Evolutionary conservation across 345 rosid genomes (phyloP).

Genomic region (Citrus cavaleriei): DNA sequence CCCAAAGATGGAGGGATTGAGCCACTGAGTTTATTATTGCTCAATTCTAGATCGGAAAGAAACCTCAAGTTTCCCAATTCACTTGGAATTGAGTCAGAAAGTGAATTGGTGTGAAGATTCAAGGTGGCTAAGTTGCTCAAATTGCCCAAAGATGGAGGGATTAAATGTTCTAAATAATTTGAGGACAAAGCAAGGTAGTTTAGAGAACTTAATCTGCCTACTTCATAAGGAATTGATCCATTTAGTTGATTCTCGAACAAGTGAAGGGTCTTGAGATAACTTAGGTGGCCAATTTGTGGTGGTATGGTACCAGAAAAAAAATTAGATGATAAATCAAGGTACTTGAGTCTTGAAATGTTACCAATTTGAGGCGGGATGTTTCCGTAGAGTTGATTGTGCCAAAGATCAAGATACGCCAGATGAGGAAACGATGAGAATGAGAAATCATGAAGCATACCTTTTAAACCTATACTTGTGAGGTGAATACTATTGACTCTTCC

Average conservation of each 20-base stretch:
- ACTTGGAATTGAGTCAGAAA: too few relatives aligned
- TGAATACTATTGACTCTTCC: not conserved
- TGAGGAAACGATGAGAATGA: too few relatives aligned
- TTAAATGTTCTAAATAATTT: slow-evolving; percentile 14
- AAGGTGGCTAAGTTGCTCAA: too few relatives aligned
- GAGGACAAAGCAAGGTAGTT: not conserved
- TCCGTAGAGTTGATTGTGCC: not conserved
- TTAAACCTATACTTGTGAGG: too few relatives aligned
- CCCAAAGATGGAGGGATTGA: too few relatives aligned
- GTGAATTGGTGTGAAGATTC: fast-evolving
- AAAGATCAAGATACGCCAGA: too few relatives aligned
- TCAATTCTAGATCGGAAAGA: fast-evolving
- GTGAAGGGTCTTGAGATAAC: slow-evolving; percentile 4
- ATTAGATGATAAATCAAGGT: not conserved
- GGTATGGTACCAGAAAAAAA: slow-evolving; percentile 5
- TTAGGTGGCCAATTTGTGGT: not conserved
- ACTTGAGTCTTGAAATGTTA: too few relatives aligned
- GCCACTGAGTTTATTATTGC: too few relatives aligned
- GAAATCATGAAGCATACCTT: too few relatives aligned
- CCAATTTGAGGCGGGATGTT: not conserved
- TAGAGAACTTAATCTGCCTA: slow-evolving; percentile 2
- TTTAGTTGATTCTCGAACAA: slow-evolving; percentile 3
- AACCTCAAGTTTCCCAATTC: too few relatives aligned
- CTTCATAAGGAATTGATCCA: too few relatives aligned
- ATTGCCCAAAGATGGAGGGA: too few relatives aligned